Evolutionary conservation across 2,329 filamentous ascomycete genomes (phyloP).

Genomic region (Dactylonectria estremocensis): DNA sequence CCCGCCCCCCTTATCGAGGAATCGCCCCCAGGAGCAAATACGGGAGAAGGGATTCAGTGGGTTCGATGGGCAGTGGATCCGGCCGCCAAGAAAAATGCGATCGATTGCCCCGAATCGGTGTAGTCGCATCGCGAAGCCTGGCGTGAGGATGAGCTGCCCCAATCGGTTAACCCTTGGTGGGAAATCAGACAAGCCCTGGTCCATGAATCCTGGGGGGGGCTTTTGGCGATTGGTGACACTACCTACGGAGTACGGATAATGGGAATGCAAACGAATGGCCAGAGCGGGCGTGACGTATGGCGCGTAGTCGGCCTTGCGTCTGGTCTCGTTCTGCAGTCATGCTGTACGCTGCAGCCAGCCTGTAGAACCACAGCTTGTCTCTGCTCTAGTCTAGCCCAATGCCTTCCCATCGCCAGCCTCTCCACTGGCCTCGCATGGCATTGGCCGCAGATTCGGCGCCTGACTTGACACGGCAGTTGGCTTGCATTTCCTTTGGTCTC

Average conservation of each 20-base stretch:
- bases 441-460: conserved; percentile 25
- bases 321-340: neutral
- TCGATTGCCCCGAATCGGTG: conserved; percentile 38
- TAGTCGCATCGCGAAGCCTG: conserved; percentile 14
- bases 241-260: too few species aligned
- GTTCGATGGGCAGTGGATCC: too few species aligned
- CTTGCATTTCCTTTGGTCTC: conserved; percentile 6
- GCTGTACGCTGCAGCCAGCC: too few species aligned
- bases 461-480: conserved; percentile 33
- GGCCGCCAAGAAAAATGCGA: conserved; percentile 41
- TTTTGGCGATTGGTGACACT: neutral
- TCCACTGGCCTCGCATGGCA: neutral
- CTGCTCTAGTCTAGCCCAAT: neutral
- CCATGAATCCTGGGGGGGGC: too few species aligned
- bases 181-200: neutral
- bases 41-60: too few species aligned
- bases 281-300: neutral
- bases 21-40: neutral
- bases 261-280: neutral
- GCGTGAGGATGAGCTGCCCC: conserved; percentile 41
- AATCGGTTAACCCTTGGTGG: conserved; percentile 17
- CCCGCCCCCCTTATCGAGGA: conserved; percentile 36
- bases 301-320: neutral
- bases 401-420: neutral
- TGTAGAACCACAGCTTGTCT: too few species aligned